These are phyloP conservation scores for Neurospora tetrasperma DNA, from an alignment of 495 filamentous ascomycete species.

Conservation along the genomic window DNA sequence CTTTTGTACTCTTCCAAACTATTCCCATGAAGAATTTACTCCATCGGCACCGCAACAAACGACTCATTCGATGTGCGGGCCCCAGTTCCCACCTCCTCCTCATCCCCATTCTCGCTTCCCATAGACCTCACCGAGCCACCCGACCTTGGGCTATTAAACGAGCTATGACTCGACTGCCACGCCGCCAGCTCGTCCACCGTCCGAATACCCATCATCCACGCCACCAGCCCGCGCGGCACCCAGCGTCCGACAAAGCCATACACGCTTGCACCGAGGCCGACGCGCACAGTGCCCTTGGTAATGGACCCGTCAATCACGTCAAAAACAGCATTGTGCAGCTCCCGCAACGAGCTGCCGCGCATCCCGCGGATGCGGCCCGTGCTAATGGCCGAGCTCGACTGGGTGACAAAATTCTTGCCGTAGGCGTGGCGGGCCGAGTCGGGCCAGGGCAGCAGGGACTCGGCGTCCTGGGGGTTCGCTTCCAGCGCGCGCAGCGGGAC, in stretches of 20 bases:
- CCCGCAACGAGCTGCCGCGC: constrained; percentile 58
- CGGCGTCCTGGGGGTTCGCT: constrained; percentile 33
- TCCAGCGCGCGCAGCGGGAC: constrained; percentile 21
- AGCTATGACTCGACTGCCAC: constrained; percentile 24
- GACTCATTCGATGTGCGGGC: constrained; percentile 9
- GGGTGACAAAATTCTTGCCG: constrained; percentile 45
- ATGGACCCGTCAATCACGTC: constrained; percentile 57
- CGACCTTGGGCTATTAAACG: constrained; percentile 17
- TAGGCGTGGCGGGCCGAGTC: constrained; percentile 42
- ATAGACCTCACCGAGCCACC: neutral
- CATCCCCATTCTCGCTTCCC: constrained; percentile 17
- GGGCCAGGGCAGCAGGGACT: constrained; percentile 54
- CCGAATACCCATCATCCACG: constrained; percentile 79
- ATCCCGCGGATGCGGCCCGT: constrained; percentile 34
- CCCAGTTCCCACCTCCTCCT: constrained; percentile 5
- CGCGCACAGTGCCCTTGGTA: constrained; percentile 48
- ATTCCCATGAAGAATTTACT: constrained; percentile 25
- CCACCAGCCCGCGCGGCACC: constrained; percentile 68
- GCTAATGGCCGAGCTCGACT: constrained; percentile 35
- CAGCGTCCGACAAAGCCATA: constrained; percentile 83
- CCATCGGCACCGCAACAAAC: constrained; percentile 21
- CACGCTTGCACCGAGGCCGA: constrained; percentile 68
- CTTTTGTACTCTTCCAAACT: constrained; percentile 25
- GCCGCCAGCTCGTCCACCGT: constrained; percentile 39
- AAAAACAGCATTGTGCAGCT: constrained; percentile 76